Percentiles rank a stretch among this genome's conserved stretches.
phyloP scores from a whole-genome alignment of 2,329 filamentous ascomycete species.

The Fusarium solani-melongenae region DNA sequence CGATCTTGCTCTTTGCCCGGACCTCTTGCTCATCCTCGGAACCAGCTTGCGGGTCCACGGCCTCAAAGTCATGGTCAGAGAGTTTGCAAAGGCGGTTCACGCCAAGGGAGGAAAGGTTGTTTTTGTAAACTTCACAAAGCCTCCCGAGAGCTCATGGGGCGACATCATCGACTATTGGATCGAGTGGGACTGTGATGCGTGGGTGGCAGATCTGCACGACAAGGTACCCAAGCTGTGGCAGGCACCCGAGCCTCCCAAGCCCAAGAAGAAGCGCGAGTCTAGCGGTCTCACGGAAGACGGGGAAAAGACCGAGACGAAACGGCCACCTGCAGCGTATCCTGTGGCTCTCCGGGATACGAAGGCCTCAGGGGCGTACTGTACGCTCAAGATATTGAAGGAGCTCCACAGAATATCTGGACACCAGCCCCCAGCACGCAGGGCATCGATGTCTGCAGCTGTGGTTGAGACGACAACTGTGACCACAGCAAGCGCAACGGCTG shows the following conservation, averaged over 20 bases:
- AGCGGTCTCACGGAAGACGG: conserved; percentile 36
- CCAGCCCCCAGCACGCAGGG: conserved; percentile 26
- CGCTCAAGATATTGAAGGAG: conserved; percentile 54
- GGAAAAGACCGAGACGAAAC: conserved; percentile 45
- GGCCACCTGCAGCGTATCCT: conserved; percentile 52
- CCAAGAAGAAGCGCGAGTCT: conserved; percentile 51
- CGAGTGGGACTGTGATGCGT: conserved; percentile 79
- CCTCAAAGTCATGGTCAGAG: conserved; percentile 75
- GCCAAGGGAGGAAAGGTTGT: conserved; percentile 75
- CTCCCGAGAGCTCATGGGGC: conserved; percentile 77
- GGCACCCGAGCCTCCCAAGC: conserved; percentile 59
- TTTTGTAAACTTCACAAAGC: conserved; percentile 79
- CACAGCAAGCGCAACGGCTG: background rate
- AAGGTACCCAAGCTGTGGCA: conserved; percentile 71
- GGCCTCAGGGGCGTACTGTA: conserved; percentile 57
- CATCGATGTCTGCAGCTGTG: conserved; percentile 25
- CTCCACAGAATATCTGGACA: conserved; percentile 51
- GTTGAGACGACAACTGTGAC: background rate
- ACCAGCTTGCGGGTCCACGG: conserved; percentile 79
- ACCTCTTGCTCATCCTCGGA: conserved; percentile 76
- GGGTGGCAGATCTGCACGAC: conserved; percentile 72
- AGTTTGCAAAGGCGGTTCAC: conserved; percentile 79
- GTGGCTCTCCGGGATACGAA: conserved; percentile 59
- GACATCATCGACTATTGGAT: conserved; percentile 81
- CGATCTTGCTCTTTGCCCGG: conserved; percentile 72